Percentiles rank a stretch among this genome's conserved stretches.
Conservation (phyloP, 352 stramenopile genomes). For the Phytophthora melonis region DNA sequence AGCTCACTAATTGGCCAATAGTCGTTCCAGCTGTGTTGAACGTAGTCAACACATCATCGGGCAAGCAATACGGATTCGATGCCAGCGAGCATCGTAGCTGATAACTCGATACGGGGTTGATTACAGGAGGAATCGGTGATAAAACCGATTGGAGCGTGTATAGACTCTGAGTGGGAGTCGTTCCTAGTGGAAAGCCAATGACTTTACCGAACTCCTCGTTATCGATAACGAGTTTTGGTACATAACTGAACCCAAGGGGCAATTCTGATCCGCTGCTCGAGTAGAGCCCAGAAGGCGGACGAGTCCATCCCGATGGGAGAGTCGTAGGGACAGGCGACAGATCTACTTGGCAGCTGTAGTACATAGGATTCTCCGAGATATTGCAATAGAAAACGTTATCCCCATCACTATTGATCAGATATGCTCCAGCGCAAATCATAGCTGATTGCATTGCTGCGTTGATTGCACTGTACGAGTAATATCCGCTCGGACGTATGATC, state of each 20-base stretch:
- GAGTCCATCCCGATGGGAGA: not conserved
- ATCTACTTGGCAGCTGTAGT: not conserved
- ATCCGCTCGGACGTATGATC: not conserved
- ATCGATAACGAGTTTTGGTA: not conserved
- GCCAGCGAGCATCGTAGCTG: not conserved
- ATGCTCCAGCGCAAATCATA: not conserved
- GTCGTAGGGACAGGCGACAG: not conserved
- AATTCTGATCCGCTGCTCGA: not conserved
- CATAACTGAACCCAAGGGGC: not conserved
- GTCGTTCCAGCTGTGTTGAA: not conserved
- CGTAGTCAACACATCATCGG: not conserved
- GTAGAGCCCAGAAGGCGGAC: not conserved
- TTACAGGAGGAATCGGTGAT: not conserved
- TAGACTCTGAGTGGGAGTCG: not conserved
- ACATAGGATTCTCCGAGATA: not conserved
- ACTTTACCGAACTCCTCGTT: not conserved
- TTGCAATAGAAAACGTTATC: not conserved
- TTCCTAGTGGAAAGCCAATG: not conserved
- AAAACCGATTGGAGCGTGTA: not conserved
- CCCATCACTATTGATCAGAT: not conserved
- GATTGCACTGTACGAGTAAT: not conserved
- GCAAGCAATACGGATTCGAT: not conserved
- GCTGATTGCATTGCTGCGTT: not conserved
- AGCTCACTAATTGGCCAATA: not conserved
- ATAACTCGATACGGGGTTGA: not conserved